Percentiles rank a stretch among this genome's conserved stretches.
These are phyloP conservation scores for Omphalotus olearius DNA, from an alignment of 1,284 basidiomycete species.

Conservation along the genomic window DNA sequence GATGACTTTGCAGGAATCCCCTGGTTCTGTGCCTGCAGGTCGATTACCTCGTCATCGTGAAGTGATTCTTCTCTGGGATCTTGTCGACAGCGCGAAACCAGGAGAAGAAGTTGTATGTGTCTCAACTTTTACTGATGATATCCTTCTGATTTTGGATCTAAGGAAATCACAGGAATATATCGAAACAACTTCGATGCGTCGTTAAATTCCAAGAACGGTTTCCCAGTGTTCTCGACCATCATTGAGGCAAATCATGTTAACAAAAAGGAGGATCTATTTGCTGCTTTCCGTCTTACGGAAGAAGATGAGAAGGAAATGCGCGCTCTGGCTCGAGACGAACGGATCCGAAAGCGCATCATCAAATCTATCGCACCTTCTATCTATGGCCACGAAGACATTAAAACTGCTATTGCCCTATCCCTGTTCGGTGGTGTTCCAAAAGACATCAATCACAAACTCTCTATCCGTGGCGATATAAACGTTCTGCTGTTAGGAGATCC, in stretches of 20 bases:
- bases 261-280: conserved; percentile 95
- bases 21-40: conserved; percentile 97
- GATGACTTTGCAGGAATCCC: conserved; percentile 98
- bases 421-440: conserved; percentile 94
- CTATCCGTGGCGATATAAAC: conserved; percentile 97
- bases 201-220: conserved; percentile 97
- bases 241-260: conserved; percentile 98
- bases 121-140: too few species aligned
- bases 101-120: conserved; percentile 91
- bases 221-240: conserved; percentile 98
- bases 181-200: conserved; percentile 99
- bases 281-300: conserved; percentile 93
- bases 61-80: conserved; percentile 95
- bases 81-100: conserved; percentile 97
- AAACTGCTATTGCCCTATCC: conserved; percentile 93
- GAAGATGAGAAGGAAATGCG: conserved; percentile 95
- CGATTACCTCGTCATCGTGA: conserved; percentile 95
- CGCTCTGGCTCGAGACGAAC: conserved; percentile 81
- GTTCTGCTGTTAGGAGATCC: conserved; percentile 95
- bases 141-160: conserved; percentile 14
- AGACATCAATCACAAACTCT: conserved; percentile 95
- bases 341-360: conserved; percentile 94
- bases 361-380: conserved; percentile 99
- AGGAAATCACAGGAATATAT: conserved; percentile 97
- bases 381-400: conserved; percentile 98